Evolutionary conservation across 306 rosid species (phyloP).

Genomic region (Mucuna pruriens): DNA sequence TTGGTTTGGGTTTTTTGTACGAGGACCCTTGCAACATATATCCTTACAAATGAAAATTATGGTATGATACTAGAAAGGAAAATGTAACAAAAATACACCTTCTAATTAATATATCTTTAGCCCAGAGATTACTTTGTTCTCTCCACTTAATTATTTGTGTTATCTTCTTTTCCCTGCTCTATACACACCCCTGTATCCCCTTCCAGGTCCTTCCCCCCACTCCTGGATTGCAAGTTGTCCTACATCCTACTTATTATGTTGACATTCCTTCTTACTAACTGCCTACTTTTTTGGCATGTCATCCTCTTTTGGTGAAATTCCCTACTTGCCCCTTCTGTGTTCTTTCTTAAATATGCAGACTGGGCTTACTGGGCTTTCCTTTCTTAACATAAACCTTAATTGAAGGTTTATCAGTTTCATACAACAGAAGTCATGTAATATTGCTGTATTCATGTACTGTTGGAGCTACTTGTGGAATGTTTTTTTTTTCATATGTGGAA

Average conservation of each 20-base stretch:
- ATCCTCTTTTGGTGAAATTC: neutral
- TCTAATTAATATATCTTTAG: neutral
- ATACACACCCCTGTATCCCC: neutral
- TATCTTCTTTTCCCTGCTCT: neutral
- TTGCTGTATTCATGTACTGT: constrained; percentile 12
- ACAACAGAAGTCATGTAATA: constrained; percentile 4
- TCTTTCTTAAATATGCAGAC: neutral
- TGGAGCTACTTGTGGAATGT: constrained; percentile 5
- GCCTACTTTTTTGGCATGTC: neutral
- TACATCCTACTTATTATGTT: neutral
- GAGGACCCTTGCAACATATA: neutral
- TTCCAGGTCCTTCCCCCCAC: neutral
- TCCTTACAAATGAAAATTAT: neutral
- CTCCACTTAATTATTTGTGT: neutral
- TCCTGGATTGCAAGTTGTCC: neutral
- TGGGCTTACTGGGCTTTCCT: constrained; percentile 5
- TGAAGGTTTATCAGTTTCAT: neutral
- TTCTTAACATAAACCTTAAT: neutral
- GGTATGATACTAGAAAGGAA: neutral
- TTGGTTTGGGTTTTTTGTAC: neutral
- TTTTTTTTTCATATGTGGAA: neutral
- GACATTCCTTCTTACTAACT: neutral
- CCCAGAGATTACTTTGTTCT: neutral
- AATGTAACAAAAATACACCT: neutral
- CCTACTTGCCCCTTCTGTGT: neutral